Evolutionary conservation across 805 yeast species (phyloP), one percentile per base, ranked within the genome.

Genomic region (Myxozyma sirexii): DNA sequence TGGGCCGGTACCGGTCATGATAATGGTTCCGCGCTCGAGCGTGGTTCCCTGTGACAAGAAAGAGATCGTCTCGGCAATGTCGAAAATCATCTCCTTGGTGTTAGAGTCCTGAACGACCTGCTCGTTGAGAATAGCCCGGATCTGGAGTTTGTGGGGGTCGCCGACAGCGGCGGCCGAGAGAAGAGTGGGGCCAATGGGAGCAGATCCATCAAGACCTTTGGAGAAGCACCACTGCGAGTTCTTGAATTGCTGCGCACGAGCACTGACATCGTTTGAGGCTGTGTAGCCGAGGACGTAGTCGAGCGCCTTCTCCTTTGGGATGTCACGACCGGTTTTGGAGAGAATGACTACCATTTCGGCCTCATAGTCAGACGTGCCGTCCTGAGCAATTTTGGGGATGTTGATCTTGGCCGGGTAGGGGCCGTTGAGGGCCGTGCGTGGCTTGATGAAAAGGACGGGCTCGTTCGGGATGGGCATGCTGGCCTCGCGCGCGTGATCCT

Each of bases 1-100:
- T 17, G 76, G 69, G 15, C 84, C 84, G 3, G 85, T 82, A 4
- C 85, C 85, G 60, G 82, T 81, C 66, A 80, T 76, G 55, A 82
- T 78, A 24, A 82, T 60, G 65, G 79, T 82, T 38, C 85, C 85
- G 0, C 82, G 82, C 54, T 70, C 67, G 44, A 82, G 74, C 0
- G 84, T 82, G 3, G 81, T 73, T 8, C 83, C 84, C 63, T 77
- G 79, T 35, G 80, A 76, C 56, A 81, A 68, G 68, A 80, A 81
- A 8, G 80, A 71, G 24, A 82, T 71, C 45, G 77, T 70, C 52
- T 75, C 71, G 15, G 72, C 68, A 42, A 80, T 77, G 17, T 71
- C 67, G 68, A 80, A 82, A 29, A 81, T 76, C 76, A 80, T 75
- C 66, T 82, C 84, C 47, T 24, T 26, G 47, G 47, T 43, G 19